These are phyloP conservation scores for Penicillium parvum DNA, from an alignment of 495 filamentous ascomycete species.

Conservation along the genomic window DNA sequence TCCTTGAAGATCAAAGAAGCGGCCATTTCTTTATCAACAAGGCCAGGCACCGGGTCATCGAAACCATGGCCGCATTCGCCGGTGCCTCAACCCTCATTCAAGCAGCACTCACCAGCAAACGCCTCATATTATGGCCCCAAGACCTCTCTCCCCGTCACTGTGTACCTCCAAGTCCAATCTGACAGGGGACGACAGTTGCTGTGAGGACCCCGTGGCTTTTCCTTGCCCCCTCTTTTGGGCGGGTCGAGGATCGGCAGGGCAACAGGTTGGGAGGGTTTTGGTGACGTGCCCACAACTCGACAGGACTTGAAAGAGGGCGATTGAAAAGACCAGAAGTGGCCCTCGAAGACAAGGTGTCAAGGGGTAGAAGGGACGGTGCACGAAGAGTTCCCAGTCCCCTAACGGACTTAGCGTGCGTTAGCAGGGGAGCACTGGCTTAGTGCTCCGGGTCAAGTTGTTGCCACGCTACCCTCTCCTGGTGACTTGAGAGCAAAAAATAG, in stretches of 20 bases:
- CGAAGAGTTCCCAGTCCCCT: conserved; percentile 5
- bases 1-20: conserved; percentile 9
- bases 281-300: conserved; percentile 1
- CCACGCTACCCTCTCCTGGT: conserved; percentile 7
- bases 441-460: conserved; percentile 1
- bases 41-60: conserved; percentile 9
- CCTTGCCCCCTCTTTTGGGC: conserved; percentile 18
- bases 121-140: conserved; percentile 15
- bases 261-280: too few relatives aligned
- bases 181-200: conserved; percentile 1
- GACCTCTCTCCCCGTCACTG: not conserved
- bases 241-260: conserved; percentile 18
- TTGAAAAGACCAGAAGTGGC: not conserved
- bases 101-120: conserved; percentile 10
- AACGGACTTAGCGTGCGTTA: conserved; percentile 14
- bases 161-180: not conserved
- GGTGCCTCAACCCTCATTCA: not conserved
- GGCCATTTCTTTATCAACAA: conserved; percentile 18
- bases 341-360: not conserved
- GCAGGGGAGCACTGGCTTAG: conserved; percentile 6
- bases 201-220: conserved; percentile 3
- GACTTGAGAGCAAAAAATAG: not conserved
- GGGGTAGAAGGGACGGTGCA: conserved; percentile 3
- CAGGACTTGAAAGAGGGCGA: not conserved
- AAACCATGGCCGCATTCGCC: conserved; percentile 15